A percentile compares a stretch with the other conserved stretches of the same genome.
phyloP scores from a whole-genome alignment of 2,329 filamentous ascomycete genomes.

The Talaromyces albobiverticillius region DNA sequence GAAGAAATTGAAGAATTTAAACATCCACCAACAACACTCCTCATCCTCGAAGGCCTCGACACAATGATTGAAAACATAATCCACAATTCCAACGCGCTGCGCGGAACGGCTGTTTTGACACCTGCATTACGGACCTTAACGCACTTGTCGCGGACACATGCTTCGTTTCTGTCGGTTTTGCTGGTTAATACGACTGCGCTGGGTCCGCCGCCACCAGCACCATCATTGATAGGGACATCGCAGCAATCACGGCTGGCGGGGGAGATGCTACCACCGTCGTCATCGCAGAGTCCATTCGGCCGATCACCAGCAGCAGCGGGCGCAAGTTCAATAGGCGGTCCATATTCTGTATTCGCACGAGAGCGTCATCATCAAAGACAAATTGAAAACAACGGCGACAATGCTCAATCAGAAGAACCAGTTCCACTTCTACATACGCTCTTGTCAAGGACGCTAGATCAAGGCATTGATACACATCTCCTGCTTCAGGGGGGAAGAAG shows the following conservation, averaged over 20 bases:
- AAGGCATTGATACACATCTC: slow-evolving; percentile 39
- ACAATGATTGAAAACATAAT: slow-evolving; percentile 34
- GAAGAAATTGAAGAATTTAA: background rate
- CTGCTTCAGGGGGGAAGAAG: slow-evolving; percentile 29
- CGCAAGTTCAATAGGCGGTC: slow-evolving; percentile 2
- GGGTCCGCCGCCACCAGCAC: slow-evolving; percentile 15
- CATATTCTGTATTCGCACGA: slow-evolving; percentile 11
- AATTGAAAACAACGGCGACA: background rate
- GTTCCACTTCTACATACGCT: slow-evolving; percentile 27
- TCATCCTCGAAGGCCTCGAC: slow-evolving; percentile 38
- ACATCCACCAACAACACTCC: slow-evolving; percentile 17
- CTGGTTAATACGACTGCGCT: slow-evolving; percentile 35
- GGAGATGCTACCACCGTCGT: too few species aligned
- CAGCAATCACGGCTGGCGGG: slow-evolving; percentile 21
- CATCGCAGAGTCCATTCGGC: background rate
- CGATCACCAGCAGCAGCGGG: background rate
- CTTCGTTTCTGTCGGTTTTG: slow-evolving; percentile 29
- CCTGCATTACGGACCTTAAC: slow-evolving; percentile 33
- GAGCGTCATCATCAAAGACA: background rate
- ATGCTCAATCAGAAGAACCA: background rate
- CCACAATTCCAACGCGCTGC: slow-evolving; percentile 34
- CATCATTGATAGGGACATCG: background rate
- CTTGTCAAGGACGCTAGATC: slow-evolving; percentile 35
- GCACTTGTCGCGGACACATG: slow-evolving; percentile 28
- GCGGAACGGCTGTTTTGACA: slow-evolving; percentile 31